These are phyloP conservation scores for Boletellus ananiceps DNA, from an alignment of 768 basidiomycete genomes.

Conservation along the genomic window DNA sequence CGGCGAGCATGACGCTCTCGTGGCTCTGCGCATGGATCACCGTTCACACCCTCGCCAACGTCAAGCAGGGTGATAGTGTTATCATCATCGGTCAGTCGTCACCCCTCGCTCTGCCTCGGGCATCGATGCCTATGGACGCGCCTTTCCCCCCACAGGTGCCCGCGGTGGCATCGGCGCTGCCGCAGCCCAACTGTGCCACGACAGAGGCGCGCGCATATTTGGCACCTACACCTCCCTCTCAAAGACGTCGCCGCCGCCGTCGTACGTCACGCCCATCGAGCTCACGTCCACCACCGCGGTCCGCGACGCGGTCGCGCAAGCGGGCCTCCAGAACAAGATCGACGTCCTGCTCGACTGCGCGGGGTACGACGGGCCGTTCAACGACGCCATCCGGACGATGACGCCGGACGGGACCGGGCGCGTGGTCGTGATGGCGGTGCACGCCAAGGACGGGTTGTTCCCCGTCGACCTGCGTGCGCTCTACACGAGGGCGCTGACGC, in stretches of 20 bases:
- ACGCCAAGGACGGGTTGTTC: slow-evolving; percentile 31
- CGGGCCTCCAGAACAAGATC: slow-evolving; percentile 27
- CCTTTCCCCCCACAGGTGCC: slow-evolving; percentile 21
- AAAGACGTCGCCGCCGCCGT: slow-evolving; percentile 20
- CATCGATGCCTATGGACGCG: neutral
- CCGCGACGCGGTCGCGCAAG: slow-evolving; percentile 25
- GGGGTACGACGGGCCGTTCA: slow-evolving; percentile 31
- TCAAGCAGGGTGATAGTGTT: slow-evolving; percentile 32
- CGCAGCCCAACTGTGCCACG: slow-evolving; percentile 30
- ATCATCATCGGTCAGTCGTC: slow-evolving; percentile 26
- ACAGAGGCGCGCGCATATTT: slow-evolving; percentile 30
- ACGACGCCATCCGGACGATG: slow-evolving; percentile 33
- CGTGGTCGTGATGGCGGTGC: slow-evolving; percentile 34
- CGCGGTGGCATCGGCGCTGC: slow-evolving; percentile 34
- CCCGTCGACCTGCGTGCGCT: slow-evolving; percentile 29
- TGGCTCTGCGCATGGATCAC: slow-evolving; percentile 38
- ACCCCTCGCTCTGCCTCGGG: neutral
- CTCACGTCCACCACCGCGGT: slow-evolving; percentile 30
- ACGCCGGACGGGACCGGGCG: slow-evolving; percentile 30
- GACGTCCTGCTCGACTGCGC: slow-evolving; percentile 34
- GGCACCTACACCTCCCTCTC: slow-evolving; percentile 33
- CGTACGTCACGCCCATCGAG: slow-evolving; percentile 31
- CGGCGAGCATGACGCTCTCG: slow-evolving; percentile 31
- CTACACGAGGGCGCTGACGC: slow-evolving; percentile 28
- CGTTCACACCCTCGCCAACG: slow-evolving; percentile 30